Evolutionary conservation across 148 eudicot genomes (phyloP), one percentile per base, ranked within the genome.

Genomic region (Fallopia convolvulus): DNA sequence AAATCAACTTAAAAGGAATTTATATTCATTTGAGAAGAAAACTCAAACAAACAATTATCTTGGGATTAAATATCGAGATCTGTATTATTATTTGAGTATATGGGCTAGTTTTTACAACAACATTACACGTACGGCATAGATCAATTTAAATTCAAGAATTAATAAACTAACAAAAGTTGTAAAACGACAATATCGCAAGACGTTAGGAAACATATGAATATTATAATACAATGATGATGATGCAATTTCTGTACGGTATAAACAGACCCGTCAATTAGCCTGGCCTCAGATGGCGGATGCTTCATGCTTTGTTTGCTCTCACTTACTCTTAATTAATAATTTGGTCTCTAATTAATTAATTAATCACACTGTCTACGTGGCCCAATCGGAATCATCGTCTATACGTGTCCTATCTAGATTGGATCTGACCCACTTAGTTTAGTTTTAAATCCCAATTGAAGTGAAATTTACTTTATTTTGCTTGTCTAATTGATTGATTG

Each of bases 241-340:
- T 9, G 70, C 70, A 21, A 26, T 61, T 52, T 52, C 40, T 17
- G 70, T 63, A 63, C 70, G 39, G 70, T 26, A 30, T 63, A 63
- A 63, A 63, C 39, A 63, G 61, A 18, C 9, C 61, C 61, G 21
- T 55, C 26, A 55, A 55, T 55, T 26, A 55, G 26, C n/a, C 56
- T 50, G 56, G 56, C n/a, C 56, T 15, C 2, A 5, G 26, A 55
- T 63, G 70, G 70, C 36, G 70, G 70, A 63, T 63, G 70, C 70
- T 12, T 63, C 70, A 63, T 63, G 70, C 70, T 63, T 63, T 63
- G 39, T 63, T 26, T 63, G 70, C 70, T 26, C 15, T 63, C 39
- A 8, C 44, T 9, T n/a, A 21, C 58, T 52, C 7, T 3, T 52
- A 52, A 52, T 52, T 52, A 1, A 15, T 52, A 52, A 52, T 52